phyloP scores from a whole-genome alignment of 139 green algal genomes.

The Pleodorina starrii region DNA sequence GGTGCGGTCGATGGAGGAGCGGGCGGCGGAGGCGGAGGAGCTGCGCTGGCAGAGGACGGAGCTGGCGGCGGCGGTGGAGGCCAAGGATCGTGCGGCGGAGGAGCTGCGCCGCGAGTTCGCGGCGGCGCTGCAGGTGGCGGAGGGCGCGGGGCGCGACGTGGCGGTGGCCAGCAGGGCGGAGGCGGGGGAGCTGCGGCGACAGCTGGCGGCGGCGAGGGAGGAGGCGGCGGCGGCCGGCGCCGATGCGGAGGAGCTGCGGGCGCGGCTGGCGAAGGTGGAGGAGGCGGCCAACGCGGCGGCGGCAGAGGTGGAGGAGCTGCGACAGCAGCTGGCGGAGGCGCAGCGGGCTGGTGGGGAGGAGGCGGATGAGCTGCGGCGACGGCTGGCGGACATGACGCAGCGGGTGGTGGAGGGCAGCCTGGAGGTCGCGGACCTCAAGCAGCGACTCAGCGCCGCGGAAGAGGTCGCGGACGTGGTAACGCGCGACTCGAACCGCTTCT shows the following conservation, averaged over 20 bases:
- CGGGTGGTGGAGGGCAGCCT: not conserved
- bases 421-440: not conserved
- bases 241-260: not conserved
- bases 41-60: not conserved
- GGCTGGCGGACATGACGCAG: not conserved
- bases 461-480: not conserved
- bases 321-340: constrained; percentile 1
- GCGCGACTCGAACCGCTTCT: constrained; percentile 1
- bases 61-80: not conserved
- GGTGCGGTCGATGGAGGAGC: not conserved
- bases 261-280: not conserved
- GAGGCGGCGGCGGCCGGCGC: not conserved
- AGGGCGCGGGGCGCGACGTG: not conserved
- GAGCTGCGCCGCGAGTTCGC: not conserved
- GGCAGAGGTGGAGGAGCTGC: not conserved
- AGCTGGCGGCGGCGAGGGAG: not conserved
- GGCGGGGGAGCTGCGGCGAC: not conserved
- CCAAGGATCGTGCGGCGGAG: not conserved
- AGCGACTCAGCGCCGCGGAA: not conserved
- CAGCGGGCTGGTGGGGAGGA: not conserved
- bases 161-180: not conserved
- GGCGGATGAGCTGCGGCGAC: not conserved
- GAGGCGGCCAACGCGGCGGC: not conserved
- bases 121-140: not conserved
- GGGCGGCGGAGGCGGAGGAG: constrained; percentile 2